Conservation (phyloP, 768 basidiomycete species). For the Neoboletus brunneissimus region DNA sequence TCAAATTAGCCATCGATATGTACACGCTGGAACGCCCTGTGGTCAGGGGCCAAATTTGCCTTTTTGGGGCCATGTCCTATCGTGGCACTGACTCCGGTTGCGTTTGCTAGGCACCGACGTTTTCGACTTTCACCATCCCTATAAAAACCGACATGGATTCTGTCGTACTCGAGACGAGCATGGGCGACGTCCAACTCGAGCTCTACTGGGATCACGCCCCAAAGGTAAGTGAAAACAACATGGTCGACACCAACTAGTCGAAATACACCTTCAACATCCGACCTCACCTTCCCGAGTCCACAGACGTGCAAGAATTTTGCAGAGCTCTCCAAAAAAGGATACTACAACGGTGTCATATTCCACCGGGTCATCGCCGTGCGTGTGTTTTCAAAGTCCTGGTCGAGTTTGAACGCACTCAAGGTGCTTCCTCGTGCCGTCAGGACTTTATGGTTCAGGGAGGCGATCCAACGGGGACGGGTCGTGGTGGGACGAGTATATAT, state of each 20-base stretch:
- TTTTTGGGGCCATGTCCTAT: not conserved
- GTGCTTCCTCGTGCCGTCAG: slow-evolving; percentile 34
- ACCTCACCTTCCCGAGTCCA: slow-evolving; percentile 12
- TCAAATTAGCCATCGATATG: too few relatives aligned
- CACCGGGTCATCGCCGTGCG: slow-evolving; percentile 85
- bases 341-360: slow-evolving; percentile 88
- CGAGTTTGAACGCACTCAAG: not conserved
- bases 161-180: slow-evolving; percentile 74
- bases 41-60: not conserved
- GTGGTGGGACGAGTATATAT: slow-evolving; percentile 87
- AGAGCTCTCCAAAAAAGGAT: slow-evolving; percentile 86
- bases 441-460: slow-evolving; percentile 98
- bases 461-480: slow-evolving; percentile 93
- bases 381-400: not conserved
- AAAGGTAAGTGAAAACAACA: slow-evolving; percentile 37
- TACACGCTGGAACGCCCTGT: too few relatives aligned
- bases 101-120: not conserved
- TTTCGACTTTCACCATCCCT: not conserved
- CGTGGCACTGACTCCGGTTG: too few relatives aligned
- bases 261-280: not conserved
- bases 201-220: slow-evolving; percentile 94
- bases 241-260: not conserved
- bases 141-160: slow-evolving; percentile 37
- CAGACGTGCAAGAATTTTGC: slow-evolving; percentile 96
- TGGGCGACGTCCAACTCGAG: slow-evolving; percentile 88